A percentile compares a stretch with the other conserved stretches of the same genome.
phyloP scores from a whole-genome alignment of 306 rosid species.

The Betula pendula region DNA sequence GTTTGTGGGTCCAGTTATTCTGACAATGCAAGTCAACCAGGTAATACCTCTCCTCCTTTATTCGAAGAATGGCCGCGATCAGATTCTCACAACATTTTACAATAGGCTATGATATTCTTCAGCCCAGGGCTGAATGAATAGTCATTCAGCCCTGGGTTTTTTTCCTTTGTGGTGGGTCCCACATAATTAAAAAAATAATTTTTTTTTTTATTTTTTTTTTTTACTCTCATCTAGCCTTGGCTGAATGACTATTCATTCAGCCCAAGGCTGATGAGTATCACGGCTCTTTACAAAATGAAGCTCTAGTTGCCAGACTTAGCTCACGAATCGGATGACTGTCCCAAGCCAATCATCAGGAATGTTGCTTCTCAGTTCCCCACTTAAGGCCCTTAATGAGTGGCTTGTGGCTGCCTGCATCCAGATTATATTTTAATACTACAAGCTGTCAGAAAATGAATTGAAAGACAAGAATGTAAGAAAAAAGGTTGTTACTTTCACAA shows the following conservation, averaged over 20 bases:
- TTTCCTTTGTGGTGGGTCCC: too few species aligned
- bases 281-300: too few species aligned
- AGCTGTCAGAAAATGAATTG: conserved; percentile 8
- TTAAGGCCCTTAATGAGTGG: conserved; percentile 70
- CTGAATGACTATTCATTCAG: too few species aligned
- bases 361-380: conserved; percentile 60
- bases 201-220: too few species aligned
- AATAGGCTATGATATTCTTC: too few species aligned
- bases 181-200: too few species aligned
- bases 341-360: conserved; percentile 92
- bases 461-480: not conserved
- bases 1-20: not conserved
- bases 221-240: too few species aligned
- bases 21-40: not conserved
- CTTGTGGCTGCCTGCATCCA: conserved; percentile 81
- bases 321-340: conserved; percentile 57
- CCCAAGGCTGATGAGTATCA: too few species aligned
- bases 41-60: not conserved
- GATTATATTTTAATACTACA: conserved; percentile 19
- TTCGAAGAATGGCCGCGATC: not conserved
- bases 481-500: conserved; percentile 58
- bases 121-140: too few species aligned
- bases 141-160: too few species aligned
- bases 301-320: conserved; percentile 16
- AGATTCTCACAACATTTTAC: not conserved